Conservation (phyloP, 306 rosid genomes). For the Dalbergia oliveri region DNA sequence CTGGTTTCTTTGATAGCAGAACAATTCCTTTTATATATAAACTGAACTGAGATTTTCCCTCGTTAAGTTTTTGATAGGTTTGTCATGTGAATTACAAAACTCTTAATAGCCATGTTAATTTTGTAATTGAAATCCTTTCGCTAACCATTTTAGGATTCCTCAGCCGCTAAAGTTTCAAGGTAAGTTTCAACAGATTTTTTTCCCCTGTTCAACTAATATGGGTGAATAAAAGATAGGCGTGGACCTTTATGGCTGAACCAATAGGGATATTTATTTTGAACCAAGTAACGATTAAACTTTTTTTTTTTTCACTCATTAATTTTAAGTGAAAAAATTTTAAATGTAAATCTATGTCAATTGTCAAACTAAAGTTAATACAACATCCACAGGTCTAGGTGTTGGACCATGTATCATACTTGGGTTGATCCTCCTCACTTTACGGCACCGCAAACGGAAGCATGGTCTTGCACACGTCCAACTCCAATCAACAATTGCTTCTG, state of each 20-base stretch:
- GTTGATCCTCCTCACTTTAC: conserved; percentile 8
- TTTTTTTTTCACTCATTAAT: neutral
- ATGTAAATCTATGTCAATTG: neutral
- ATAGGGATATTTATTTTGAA: no score
- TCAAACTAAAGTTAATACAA: conserved; percentile 3
- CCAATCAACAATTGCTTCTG: neutral
- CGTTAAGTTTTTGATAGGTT: neutral
- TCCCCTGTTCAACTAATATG: no score
- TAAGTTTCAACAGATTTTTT: no score
- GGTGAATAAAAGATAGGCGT: no score
- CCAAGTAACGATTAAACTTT: no score
- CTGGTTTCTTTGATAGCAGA: neutral
- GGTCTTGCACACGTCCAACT: conserved; percentile 1
- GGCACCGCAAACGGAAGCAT: conserved; percentile 28
- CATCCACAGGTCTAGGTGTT: conserved; percentile 27
- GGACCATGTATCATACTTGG: conserved; percentile 38
- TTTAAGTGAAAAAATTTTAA: neutral
- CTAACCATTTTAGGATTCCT: no score
- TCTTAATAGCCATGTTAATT: neutral
- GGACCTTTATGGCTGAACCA: no score
- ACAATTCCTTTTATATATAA: conserved; percentile 31
- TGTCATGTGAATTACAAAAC: neutral
- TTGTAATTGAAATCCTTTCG: no score
- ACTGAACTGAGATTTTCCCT: neutral
- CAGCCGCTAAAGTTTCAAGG: no score